phyloP scores from a whole-genome alignment of 345 rosid genomes.

The Brassica juncea region DNA sequence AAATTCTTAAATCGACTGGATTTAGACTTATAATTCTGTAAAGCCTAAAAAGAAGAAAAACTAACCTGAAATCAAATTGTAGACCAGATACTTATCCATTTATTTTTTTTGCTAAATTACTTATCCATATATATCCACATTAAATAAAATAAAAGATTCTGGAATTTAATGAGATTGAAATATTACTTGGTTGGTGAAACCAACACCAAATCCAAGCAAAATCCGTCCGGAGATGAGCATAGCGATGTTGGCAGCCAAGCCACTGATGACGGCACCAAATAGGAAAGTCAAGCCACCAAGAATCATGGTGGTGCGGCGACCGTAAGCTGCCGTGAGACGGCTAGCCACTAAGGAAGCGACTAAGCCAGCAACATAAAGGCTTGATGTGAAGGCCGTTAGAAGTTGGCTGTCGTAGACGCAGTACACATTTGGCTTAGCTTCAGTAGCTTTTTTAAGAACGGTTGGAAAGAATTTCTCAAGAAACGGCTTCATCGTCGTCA shows the following conservation, averaged over 20 bases:
- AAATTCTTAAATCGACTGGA: not conserved
- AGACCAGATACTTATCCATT: not conserved
- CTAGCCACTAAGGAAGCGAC: conserved; percentile 69
- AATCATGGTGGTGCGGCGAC: conserved; percentile 72
- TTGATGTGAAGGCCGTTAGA: conserved; percentile 76
- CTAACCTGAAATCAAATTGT: not conserved
- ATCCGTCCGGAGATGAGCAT: conserved; percentile 87
- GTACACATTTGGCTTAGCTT: conserved; percentile 55
- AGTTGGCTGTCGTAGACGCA: conserved; percentile 44
- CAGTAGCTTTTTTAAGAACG: conserved; percentile 50
- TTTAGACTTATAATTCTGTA: not conserved
- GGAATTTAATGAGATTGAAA: not conserved
- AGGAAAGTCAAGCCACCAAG: conserved; percentile 76
- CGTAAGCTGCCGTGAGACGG: conserved; percentile 53
- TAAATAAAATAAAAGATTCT: not conserved
- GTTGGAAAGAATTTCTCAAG: conserved; percentile 76
- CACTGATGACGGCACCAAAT: conserved; percentile 70
- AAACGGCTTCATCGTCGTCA: conserved; percentile 84
- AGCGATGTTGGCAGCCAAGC: conserved; percentile 58
- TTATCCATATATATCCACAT: not conserved
- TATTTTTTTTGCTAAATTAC: not conserved
- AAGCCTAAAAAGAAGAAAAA: not conserved
- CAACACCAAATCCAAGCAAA: conserved; percentile 86
- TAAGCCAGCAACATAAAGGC: conserved; percentile 74
- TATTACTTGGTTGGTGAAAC: conserved; percentile 83